A percentile compares a stretch with the other conserved stretches of the same genome.
phyloP scores from a whole-genome alignment of 352 stramenopile species.

The Ochromonadaceae sp. region DNA sequence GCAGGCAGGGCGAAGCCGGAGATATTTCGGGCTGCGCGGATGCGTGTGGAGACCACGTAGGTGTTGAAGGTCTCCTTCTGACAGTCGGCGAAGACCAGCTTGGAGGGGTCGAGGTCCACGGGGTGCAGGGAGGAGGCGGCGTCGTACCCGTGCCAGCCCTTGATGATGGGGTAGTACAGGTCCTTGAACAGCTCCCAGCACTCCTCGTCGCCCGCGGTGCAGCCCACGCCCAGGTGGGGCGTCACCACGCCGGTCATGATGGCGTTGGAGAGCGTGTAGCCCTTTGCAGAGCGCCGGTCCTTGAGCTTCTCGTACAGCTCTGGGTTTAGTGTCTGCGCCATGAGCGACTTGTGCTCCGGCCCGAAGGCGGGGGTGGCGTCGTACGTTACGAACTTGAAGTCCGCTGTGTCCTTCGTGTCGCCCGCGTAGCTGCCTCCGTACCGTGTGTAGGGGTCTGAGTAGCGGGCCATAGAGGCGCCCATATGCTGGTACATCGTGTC shows the following conservation, averaged over 20 bases:
- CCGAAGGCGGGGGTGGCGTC: constrained; percentile 57
- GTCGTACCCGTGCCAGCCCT: constrained; percentile 63
- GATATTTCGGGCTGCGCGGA: constrained; percentile 70
- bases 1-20: constrained; percentile 62
- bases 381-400: constrained; percentile 30
- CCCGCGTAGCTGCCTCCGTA: constrained; percentile 11
- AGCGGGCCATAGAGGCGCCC: too few relatives aligned
- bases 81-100: constrained; percentile 38
- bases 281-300: constrained; percentile 44
- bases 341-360: constrained; percentile 56
- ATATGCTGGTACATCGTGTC: too few relatives aligned
- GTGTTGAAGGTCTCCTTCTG: constrained; percentile 43
- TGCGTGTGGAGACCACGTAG: constrained; percentile 76
- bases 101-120: constrained; percentile 56
- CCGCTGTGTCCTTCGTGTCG: constrained; percentile 9
- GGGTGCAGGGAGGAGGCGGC: constrained; percentile 47
- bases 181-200: constrained; percentile 59
- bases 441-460: constrained; percentile 2
- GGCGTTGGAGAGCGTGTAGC: constrained; percentile 58
- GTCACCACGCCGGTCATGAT: constrained; percentile 66
- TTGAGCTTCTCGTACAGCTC: constrained; percentile 62
- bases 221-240: constrained; percentile 52
- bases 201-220: constrained; percentile 62
- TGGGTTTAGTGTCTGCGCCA: constrained; percentile 58
- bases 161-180: constrained; percentile 58